phyloP scores from a whole-genome alignment of 371 early-diverging fungal genomes.

The Mortierella sp. region DNA sequence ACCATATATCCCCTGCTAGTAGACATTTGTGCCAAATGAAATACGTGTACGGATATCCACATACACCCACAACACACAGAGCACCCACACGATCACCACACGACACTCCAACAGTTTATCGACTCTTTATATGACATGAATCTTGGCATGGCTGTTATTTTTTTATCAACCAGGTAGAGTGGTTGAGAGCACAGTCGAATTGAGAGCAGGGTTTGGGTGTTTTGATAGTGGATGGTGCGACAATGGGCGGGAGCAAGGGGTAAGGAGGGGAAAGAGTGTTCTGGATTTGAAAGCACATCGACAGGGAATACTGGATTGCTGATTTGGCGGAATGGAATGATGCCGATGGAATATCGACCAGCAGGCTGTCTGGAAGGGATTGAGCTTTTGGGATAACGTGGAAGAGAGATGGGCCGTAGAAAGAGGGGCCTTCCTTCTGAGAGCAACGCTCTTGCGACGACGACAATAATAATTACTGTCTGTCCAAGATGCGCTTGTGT shows the following conservation, averaged over 20 bases:
- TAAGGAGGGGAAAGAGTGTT: neutral
- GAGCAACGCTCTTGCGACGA: slow-evolving; percentile 13
- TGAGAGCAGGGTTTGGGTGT: slow-evolving; percentile 3
- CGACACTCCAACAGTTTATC: neutral
- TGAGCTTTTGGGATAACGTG: slow-evolving; percentile 5
- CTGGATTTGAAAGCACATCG: neutral
- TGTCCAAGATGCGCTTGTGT: neutral
- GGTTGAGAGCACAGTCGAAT: slow-evolving; percentile 5
- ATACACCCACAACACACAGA: neutral
- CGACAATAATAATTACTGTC: neutral
- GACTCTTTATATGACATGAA: neutral
- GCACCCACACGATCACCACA: slow-evolving; percentile 1
- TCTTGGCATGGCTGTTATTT: neutral
- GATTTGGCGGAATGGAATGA: neutral
- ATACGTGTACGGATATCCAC: neutral
- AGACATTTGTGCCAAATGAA: no score
- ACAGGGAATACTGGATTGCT: slow-evolving; percentile 28
- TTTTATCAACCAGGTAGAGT: neutral
- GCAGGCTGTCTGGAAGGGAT: neutral
- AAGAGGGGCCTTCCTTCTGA: neutral
- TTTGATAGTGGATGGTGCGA: neutral
- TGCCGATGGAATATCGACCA: neutral
- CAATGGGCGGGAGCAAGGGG: neutral
- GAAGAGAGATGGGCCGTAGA: slow-evolving; percentile 20
- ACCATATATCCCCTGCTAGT: no score